These are phyloP conservation scores for Theileria equi DNA, from an alignment of 169 alveolate species.

Conservation along the genomic window DNA sequence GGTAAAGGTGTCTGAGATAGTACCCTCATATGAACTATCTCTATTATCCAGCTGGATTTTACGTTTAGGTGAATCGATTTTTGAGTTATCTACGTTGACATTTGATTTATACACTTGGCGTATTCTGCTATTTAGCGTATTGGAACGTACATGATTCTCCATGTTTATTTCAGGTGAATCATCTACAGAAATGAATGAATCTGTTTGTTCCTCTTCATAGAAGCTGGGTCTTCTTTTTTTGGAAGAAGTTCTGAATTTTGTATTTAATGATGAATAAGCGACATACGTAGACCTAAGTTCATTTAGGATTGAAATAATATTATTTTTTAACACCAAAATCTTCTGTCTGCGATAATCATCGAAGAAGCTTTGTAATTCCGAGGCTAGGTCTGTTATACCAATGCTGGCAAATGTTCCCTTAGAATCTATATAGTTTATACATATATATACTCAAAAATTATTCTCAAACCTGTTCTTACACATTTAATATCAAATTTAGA, in stretches of 20 bases:
- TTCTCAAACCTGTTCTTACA: slow-evolving; percentile 22
- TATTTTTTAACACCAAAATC: slow-evolving; percentile 29
- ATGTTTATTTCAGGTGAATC: not conserved
- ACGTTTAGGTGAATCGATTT: not conserved
- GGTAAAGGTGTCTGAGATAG: slow-evolving; percentile 1
- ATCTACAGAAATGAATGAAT: not conserved
- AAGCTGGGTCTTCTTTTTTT: not conserved
- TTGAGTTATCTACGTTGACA: not conserved
- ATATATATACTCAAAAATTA: not conserved
- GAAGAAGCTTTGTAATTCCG: slow-evolving; percentile 35
- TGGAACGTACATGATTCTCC: slow-evolving; percentile 13
- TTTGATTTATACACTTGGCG: slow-evolving; percentile 13
- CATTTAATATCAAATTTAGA: slow-evolving; percentile 38
- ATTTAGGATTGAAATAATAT: slow-evolving; percentile 7
- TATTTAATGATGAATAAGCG: not conserved
- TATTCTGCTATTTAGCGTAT: slow-evolving; percentile 4
- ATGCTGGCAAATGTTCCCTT: slow-evolving; percentile 1
- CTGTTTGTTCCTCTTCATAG: not conserved
- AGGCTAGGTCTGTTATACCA: slow-evolving; percentile 8
- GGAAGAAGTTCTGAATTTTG: not conserved
- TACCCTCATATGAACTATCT: slow-evolving; percentile 1
- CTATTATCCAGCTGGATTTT: not conserved
- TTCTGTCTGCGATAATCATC: slow-evolving; percentile 60
- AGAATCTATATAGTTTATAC: not conserved
- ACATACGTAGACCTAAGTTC: slow-evolving; percentile 10